phyloP scores from a whole-genome alignment of 1,284 basidiomycete species.

The Pseudozyma tsukubaensis region DNA sequence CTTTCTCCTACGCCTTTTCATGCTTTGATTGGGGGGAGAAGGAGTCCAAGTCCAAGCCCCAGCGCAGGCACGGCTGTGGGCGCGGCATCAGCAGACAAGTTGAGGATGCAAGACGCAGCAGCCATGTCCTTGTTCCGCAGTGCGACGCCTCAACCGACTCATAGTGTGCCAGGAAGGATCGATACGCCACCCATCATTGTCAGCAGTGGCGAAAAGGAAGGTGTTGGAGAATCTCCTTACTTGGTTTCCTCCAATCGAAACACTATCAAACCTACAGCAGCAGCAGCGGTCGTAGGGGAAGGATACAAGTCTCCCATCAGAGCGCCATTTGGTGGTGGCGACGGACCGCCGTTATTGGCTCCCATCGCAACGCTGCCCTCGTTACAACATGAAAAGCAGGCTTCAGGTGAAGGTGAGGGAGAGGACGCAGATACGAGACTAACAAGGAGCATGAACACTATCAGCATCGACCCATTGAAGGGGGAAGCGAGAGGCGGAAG shows the following conservation, averaged over 20 bases:
- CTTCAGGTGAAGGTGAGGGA: too few species aligned
- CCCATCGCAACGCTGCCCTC: slow-evolving; percentile 26
- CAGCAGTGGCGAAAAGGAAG: neutral
- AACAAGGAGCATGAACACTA: too few species aligned
- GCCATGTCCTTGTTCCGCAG: slow-evolving; percentile 44
- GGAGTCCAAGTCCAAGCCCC: slow-evolving; percentile 15
- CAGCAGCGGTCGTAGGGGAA: neutral
- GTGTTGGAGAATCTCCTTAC: too few species aligned
- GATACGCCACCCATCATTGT: slow-evolving; percentile 27
- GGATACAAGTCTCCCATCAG: neutral
- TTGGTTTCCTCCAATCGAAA: too few species aligned
- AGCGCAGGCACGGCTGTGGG: neutral
- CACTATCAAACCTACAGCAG: slow-evolving; percentile 4
- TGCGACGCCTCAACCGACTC: slow-evolving; percentile 32
- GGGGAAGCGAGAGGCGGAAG: neutral
- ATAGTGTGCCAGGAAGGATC: slow-evolving; percentile 34
- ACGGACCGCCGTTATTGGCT: slow-evolving; percentile 25
- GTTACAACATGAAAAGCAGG: neutral
- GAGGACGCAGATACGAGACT: too few species aligned
- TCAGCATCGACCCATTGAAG: neutral
- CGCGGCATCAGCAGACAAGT: slow-evolving; percentile 33
- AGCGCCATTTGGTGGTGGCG: neutral
- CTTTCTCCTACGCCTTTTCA: slow-evolving; percentile 4
- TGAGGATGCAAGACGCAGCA: slow-evolving; percentile 38
- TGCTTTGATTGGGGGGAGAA: slow-evolving; percentile 6